Evolutionary conservation across 257 asterid species (phyloP).

Genomic region (Schizonepeta tenuifolia): DNA sequence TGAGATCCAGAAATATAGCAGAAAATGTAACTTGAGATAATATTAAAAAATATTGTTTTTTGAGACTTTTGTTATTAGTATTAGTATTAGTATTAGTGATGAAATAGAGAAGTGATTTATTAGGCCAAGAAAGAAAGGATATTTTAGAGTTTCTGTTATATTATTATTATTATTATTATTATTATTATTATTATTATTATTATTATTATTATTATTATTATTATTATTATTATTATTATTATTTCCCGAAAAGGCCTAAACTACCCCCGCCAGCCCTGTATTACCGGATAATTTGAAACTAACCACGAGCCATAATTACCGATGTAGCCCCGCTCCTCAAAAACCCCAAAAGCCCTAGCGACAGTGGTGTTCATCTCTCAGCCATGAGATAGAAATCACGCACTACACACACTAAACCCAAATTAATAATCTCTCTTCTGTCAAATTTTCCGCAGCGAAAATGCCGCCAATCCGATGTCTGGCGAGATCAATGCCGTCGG

Average conservation of each 20-base stretch:
- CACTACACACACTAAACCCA: not conserved
- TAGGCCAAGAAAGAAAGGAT: too few relatives aligned
- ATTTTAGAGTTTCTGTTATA: too few relatives aligned
- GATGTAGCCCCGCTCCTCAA: not conserved
- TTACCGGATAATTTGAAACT: conserved; percentile 14
- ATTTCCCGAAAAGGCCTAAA: not conserved
- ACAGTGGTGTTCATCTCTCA: not conserved
- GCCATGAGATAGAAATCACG: conserved; percentile 23
- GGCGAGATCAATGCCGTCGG: conserved; percentile 55
- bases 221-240: too few relatives aligned
- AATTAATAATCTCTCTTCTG: not conserved
- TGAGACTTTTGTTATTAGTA: too few relatives aligned
- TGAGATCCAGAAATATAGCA: too few relatives aligned
- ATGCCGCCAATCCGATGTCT: conserved; percentile 55
- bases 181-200: too few relatives aligned
- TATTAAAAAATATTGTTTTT: too few relatives aligned
- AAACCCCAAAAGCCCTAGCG: conserved; percentile 39
- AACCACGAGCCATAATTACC: not conserved
- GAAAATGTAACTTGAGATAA: too few relatives aligned
- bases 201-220: too few relatives aligned
- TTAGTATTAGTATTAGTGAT: too few relatives aligned
- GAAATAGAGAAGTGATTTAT: too few relatives aligned
- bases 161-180: too few relatives aligned
- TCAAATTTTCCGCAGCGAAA: conserved; percentile 15
- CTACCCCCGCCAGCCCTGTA: not conserved